Conservation (phyloP, 2,329 filamentous ascomycete genomes). For the Verticillium isaacii region DNA sequence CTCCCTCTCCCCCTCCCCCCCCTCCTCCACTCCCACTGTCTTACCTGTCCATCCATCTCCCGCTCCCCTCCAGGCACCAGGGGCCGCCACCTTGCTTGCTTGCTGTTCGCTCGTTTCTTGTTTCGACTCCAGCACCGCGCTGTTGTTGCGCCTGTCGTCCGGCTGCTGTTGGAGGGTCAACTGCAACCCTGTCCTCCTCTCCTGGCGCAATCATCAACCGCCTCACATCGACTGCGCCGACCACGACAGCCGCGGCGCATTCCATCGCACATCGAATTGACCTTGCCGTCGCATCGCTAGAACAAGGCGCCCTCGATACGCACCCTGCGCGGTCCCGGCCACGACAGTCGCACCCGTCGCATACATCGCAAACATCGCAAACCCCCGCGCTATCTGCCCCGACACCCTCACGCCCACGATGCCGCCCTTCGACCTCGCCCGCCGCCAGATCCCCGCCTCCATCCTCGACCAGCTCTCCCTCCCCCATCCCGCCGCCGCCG, state of each 20-base stretch:
- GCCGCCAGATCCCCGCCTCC: neutral
- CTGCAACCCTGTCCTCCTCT: neutral
- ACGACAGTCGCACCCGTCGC: neutral
- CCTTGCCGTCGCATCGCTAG: neutral
- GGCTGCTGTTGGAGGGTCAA: no score
- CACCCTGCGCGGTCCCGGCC: no score
- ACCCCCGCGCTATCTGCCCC: neutral
- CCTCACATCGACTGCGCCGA: neutral
- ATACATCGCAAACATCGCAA: neutral
- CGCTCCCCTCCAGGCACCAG: neutral
- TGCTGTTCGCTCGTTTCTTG: neutral
- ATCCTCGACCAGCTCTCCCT: neutral
- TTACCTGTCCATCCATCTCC: neutral
- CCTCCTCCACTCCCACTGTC: neutral
- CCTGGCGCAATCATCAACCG: neutral
- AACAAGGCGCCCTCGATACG: neutral
- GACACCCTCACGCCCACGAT: neutral
- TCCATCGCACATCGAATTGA: neutral
- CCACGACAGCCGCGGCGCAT: neutral
- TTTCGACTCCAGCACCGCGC: neutral
- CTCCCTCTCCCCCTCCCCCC: neutral
- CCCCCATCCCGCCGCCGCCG: neutral
- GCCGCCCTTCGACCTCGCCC: neutral
- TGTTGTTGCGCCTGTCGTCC: neutral
- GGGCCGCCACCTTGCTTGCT: neutral